A percentile compares a stretch with the other conserved stretches of the same genome.
These are phyloP conservation scores for Phytophthora pistaciae DNA, from an alignment of 352 stramenopile genomes.

Conservation along the genomic window DNA sequence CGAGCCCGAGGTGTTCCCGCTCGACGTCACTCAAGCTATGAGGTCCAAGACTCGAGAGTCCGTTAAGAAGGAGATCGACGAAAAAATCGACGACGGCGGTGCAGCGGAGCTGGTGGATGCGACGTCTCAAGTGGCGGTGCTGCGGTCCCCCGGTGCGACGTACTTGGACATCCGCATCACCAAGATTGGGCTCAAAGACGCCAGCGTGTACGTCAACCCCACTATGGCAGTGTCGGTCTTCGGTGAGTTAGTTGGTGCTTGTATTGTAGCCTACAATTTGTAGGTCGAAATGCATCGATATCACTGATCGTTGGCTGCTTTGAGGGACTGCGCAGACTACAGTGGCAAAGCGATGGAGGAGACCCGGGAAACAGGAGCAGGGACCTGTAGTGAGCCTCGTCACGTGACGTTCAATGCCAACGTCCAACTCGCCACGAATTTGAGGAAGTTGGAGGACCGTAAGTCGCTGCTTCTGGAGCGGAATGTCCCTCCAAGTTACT, in stretches of 20 bases:
- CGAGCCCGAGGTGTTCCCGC: conserved; percentile 53
- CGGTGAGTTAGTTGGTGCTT: conserved; percentile 28
- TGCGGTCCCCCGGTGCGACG: conserved; percentile 38
- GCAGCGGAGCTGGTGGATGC: conserved; percentile 25
- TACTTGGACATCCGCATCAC: conserved; percentile 65
- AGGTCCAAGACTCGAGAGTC: conserved; percentile 35
- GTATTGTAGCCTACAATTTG: too few species aligned
- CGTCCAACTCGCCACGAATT: conserved; percentile 56
- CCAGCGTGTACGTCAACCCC: conserved; percentile 66
- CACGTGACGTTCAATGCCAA: conserved; percentile 59
- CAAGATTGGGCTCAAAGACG: conserved; percentile 77
- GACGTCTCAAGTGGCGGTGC: conserved; percentile 24
- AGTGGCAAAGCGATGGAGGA: conserved; percentile 65
- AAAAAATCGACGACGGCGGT: conserved; percentile 30
- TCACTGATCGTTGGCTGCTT: background rate
- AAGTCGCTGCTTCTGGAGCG: conserved; percentile 10
- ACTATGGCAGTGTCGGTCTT: conserved; percentile 73
- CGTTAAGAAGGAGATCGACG: conserved; percentile 36
- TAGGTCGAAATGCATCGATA: background rate
- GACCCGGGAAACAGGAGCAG: conserved; percentile 56
- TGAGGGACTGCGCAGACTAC: conserved; percentile 34
- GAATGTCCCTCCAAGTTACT: background rate
- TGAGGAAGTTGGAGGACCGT: conserved; percentile 67
- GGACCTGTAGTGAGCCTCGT: conserved; percentile 45
- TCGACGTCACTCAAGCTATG: conserved; percentile 24